Conservation (phyloP, 371 early-diverging fungal species). For the Mortierella sp. region DNA sequence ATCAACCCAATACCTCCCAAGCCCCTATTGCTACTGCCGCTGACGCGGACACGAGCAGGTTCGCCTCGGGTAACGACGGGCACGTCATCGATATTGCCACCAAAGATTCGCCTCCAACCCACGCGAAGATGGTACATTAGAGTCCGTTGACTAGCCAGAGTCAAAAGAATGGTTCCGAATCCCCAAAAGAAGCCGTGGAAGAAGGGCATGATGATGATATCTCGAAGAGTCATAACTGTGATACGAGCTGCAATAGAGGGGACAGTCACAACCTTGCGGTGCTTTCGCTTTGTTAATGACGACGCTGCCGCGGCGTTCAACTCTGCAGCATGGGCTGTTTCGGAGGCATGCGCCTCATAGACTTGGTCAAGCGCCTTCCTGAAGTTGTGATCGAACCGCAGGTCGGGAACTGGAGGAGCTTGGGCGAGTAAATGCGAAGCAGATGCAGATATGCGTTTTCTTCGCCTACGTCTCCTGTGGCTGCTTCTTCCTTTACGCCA, state of each 20-base stretch:
- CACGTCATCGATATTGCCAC: slow-evolving; percentile 9
- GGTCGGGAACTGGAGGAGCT: slow-evolving; percentile 49
- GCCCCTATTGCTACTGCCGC: slow-evolving; percentile 10
- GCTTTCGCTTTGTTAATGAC: background rate
- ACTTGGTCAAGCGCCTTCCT: slow-evolving; percentile 50
- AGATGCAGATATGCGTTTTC: slow-evolving; percentile 31
- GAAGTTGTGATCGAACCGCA: slow-evolving; percentile 53
- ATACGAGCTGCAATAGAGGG: slow-evolving; percentile 32
- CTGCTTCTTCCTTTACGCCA: background rate
- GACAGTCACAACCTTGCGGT: slow-evolving; percentile 9
- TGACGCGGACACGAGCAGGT: slow-evolving; percentile 41
- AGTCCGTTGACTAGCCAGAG: slow-evolving; percentile 33
- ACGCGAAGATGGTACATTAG: slow-evolving; percentile 24
- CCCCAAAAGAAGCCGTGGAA: slow-evolving; percentile 61
- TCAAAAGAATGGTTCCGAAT: slow-evolving; percentile 44
- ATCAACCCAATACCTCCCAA: slow-evolving; percentile 27
- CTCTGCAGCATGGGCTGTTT: slow-evolving; percentile 17
- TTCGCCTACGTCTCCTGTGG: background rate
- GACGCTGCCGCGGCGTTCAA: background rate
- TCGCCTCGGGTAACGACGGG: slow-evolving; percentile 25
- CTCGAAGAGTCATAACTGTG: slow-evolving; percentile 48
- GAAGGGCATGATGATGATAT: slow-evolving; percentile 58
- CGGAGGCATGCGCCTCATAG: slow-evolving; percentile 33
- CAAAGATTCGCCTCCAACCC: slow-evolving; percentile 31
- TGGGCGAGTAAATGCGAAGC: slow-evolving; percentile 42